Conservation (phyloP, 1,284 basidiomycete genomes). For the Bondarzewia mesenterica region DNA sequence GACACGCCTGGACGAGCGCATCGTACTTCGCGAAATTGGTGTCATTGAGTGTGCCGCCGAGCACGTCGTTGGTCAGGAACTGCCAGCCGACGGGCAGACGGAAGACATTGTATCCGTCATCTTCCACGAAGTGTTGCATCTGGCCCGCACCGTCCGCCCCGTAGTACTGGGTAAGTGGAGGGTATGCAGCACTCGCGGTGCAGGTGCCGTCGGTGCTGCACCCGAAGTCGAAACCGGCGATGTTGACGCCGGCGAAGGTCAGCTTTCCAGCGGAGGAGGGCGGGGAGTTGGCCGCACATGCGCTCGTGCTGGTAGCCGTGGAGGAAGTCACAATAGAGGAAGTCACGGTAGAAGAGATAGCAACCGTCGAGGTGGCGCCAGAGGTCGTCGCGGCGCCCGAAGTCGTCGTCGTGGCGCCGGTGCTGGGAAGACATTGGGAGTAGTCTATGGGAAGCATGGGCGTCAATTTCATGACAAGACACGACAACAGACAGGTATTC, state of each 20-base stretch:
- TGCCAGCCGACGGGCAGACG: conserved; percentile 52
- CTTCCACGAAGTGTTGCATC: conserved; percentile 47
- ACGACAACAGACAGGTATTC: not conserved
- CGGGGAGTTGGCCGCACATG: conserved; percentile 9
- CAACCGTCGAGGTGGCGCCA: conserved; percentile 5
- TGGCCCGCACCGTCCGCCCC: conserved; percentile 42
- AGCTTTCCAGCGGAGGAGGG: conserved; percentile 17
- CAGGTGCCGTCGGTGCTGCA: conserved; percentile 34
- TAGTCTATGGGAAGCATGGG: conserved; percentile 14
- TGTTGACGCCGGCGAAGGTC: conserved; percentile 31
- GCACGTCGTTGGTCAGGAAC: conserved; percentile 33
- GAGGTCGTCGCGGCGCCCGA: too few species aligned
- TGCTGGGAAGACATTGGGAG: conserved; percentile 22
- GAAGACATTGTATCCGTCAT: conserved; percentile 43
- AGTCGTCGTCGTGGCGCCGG: conserved; percentile 11
- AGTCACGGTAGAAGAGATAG: conserved; percentile 13
- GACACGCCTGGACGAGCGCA: conserved; percentile 39
- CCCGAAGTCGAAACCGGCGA: conserved; percentile 41
- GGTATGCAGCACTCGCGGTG: conserved; percentile 31
- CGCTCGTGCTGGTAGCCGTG: conserved; percentile 1
- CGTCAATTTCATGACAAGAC: not conserved
- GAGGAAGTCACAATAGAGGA: conserved; percentile 17
- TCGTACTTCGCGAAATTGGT: conserved; percentile 43
- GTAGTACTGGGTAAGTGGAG: conserved; percentile 36
- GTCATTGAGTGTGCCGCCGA: conserved; percentile 33